Conservation (phyloP, 1,284 basidiomycete genomes). For the Leccinum pachyderme region DNA sequence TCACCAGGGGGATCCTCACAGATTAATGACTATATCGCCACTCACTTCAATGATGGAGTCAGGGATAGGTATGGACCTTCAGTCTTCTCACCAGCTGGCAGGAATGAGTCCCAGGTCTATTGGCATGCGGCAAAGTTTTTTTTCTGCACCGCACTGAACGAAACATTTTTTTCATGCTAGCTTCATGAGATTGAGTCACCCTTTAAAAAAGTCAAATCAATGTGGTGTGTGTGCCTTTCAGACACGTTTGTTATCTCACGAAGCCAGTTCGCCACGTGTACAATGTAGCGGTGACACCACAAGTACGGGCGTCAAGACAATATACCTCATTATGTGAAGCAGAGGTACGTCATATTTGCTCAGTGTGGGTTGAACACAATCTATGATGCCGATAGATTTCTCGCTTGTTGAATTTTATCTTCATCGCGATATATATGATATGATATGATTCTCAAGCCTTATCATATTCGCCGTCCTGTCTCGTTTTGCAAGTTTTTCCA, state of each 20-base stretch:
- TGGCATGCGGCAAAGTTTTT: not conserved
- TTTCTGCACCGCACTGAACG: not conserved
- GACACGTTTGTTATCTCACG: not conserved
- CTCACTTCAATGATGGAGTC: not conserved
- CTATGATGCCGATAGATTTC: constrained; percentile 5
- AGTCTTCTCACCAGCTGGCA: not conserved
- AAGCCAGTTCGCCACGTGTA: not conserved
- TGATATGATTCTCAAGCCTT: not conserved
- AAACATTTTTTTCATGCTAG: not conserved
- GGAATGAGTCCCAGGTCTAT: not conserved
- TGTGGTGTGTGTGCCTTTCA: not conserved
- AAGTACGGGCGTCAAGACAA: not conserved
- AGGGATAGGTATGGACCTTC: not conserved
- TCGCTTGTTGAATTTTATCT: constrained; percentile 12
- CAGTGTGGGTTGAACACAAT: not conserved
- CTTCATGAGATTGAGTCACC: not conserved
- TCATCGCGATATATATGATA: not conserved
- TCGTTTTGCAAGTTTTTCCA: not conserved
- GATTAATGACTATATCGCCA: too few relatives aligned
- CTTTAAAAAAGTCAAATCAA: not conserved
- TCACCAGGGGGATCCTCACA: too few relatives aligned
- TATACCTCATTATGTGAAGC: not conserved
- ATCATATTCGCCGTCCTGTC: not conserved
- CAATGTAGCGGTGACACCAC: not conserved
- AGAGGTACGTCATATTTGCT: not conserved